Percentiles rank a stretch among this genome's conserved stretches.
These are phyloP conservation scores for Aspergillus amoenus DNA, from an alignment of 2,329 filamentous ascomycete species.

Conservation along the genomic window DNA sequence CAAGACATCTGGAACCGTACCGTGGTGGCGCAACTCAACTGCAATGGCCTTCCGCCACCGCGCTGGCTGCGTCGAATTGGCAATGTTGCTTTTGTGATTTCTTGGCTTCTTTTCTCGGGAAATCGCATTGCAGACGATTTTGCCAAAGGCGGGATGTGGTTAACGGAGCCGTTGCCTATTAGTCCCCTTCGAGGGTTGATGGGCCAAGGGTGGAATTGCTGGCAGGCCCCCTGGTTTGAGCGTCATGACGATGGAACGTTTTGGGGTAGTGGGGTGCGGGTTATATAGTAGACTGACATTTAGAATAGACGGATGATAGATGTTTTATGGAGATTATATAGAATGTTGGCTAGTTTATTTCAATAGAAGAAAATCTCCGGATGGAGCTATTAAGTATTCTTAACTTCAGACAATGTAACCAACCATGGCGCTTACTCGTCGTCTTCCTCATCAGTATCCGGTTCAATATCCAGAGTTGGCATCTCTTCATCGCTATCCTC, in stretches of 20 bases:
- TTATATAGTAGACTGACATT: slow-evolving; percentile 28
- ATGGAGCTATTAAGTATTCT: too few relatives aligned
- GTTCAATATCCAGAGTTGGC: slow-evolving; percentile 48
- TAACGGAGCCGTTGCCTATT: slow-evolving; percentile 78
- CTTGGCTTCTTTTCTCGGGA: slow-evolving; percentile 69
- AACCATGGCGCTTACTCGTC: slow-evolving; percentile 36
- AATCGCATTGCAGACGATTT: slow-evolving; percentile 74
- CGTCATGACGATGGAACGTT: slow-evolving; percentile 64
- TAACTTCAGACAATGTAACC: too few relatives aligned
- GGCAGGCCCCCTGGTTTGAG: slow-evolving; percentile 55
- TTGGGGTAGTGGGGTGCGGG: slow-evolving; percentile 57
- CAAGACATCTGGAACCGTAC: slow-evolving; percentile 45
- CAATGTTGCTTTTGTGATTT: slow-evolving; percentile 63
- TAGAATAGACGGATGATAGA: not conserved
- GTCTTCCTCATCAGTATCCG: slow-evolving; percentile 48
- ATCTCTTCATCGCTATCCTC: slow-evolving; percentile 50
- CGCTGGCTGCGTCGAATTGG: slow-evolving; percentile 47
- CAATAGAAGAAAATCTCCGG: not conserved
- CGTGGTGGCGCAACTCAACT: slow-evolving; percentile 28
- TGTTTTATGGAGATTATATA: not conserved
- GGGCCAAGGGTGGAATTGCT: slow-evolving; percentile 67
- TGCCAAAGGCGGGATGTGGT: slow-evolving; percentile 69
- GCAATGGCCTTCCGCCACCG: slow-evolving; percentile 37
- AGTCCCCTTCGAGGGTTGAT: slow-evolving; percentile 68
- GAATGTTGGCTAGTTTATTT: not conserved